Percentiles rank a stretch among this genome's conserved stretches.
These are phyloP conservation scores for Boletus sp. DNA, from an alignment of 1,284 basidiomycete species.

Conservation along the genomic window DNA sequence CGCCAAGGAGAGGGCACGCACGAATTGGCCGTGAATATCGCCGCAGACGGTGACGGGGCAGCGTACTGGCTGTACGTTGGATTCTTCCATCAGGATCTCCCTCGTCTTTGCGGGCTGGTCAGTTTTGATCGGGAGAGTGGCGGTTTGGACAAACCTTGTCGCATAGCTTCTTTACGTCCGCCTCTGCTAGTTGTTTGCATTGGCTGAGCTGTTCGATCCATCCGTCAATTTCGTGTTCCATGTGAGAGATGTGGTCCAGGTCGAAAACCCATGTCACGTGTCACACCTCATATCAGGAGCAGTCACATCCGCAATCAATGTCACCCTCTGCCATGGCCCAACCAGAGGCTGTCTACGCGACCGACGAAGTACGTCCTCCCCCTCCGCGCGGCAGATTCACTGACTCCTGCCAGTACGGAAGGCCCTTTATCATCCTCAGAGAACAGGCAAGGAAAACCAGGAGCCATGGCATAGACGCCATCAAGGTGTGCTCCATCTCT, in stretches of 20 bases:
- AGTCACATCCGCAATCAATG: constrained; percentile 23
- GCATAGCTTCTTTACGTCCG: constrained; percentile 96
- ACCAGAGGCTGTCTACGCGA: constrained; percentile 75
- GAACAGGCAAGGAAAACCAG: constrained; percentile 96
- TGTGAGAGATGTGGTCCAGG: constrained; percentile 31
- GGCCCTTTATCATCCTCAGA: constrained; percentile 95
- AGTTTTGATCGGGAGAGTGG: constrained; percentile 18
- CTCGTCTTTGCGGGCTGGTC: constrained; percentile 61
- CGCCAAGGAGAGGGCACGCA: constrained; percentile 50
- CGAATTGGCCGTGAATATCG: constrained; percentile 99
- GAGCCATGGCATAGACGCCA: constrained; percentile 91
- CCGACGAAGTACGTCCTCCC: constrained; percentile 69
- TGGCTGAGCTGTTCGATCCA: constrained; percentile 98
- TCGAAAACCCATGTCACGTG: constrained; percentile 24
- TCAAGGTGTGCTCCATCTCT: constrained; percentile 64
- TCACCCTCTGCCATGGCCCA: constrained; percentile 32
- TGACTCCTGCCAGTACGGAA: constrained; percentile 71
- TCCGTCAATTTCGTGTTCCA: constrained; percentile 83
- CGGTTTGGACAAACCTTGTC: constrained; percentile 75
- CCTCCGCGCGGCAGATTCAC: no score
- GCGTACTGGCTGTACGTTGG: constrained; percentile 95
- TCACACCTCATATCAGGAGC: constrained; percentile 26
- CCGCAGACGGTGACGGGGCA: constrained; percentile 98
- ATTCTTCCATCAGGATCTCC: constrained; percentile 97
- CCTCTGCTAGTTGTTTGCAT: constrained; percentile 96